Evolutionary conservation across 805 yeast species (phyloP).

Genomic region (Nakazawaea anatomiae): DNA sequence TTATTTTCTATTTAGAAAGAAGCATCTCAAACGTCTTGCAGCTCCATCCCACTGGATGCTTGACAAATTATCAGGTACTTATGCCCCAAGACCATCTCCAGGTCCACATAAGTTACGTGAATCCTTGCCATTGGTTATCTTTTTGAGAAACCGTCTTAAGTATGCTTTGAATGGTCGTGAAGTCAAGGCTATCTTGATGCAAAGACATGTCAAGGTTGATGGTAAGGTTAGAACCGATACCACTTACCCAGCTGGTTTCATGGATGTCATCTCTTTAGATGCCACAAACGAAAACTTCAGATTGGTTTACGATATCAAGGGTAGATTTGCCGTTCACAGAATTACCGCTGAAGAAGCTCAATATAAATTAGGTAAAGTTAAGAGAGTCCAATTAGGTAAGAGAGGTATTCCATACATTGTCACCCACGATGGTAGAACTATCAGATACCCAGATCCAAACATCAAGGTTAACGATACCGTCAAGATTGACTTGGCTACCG

Average conservation of each 20-base stretch:
- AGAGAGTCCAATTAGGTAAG: conserved; percentile 97
- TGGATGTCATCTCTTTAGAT: conserved; percentile 96
- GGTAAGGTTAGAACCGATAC: conserved; percentile 99
- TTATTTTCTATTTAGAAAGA: conserved; percentile 56
- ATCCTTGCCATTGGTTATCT: conserved; percentile 94
- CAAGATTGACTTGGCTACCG: conserved; percentile 92
- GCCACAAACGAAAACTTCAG: conserved; percentile 99
- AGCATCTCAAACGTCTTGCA: conserved; percentile 98
- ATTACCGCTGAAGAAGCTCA: conserved; percentile 98
- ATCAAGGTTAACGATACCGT: conserved; percentile 97
- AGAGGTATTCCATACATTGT: conserved; percentile 97
- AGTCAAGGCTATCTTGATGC: conserved; percentile 97
- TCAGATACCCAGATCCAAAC: conserved; percentile 98
- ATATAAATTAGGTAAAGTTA: conserved; percentile 97
- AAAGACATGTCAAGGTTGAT: conserved; percentile 97
- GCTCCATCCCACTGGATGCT: conserved; percentile 99
- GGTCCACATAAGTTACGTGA: conserved; percentile 99
- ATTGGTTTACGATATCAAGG: conserved; percentile 96
- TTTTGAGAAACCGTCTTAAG: conserved; percentile 98
- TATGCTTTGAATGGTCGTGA: conserved; percentile 99
- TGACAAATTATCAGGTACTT: conserved; percentile 99
- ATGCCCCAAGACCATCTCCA: conserved; percentile 99
- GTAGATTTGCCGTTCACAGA: conserved; percentile 99
- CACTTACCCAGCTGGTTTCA: conserved; percentile 99
- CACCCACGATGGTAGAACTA: conserved; percentile 99